Percentiles rank a stretch among this genome's conserved stretches.
Conservation (phyloP, 208 protist genomes). For the Trypanosoma cruzi region DNA sequence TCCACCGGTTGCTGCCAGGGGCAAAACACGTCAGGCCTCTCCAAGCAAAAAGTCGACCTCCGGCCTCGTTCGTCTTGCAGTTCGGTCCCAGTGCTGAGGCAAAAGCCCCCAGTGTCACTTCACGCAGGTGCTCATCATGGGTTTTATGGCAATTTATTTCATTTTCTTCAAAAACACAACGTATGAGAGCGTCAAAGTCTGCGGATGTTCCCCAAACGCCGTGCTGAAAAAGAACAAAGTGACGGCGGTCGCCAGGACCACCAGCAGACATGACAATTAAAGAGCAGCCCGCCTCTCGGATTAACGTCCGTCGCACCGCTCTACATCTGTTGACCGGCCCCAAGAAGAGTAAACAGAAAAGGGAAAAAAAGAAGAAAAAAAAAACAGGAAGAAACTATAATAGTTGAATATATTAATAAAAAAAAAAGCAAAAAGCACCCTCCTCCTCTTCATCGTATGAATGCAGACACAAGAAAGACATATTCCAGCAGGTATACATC, state of each 20-base stretch:
- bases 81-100: background rate
- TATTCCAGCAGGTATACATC: no score
- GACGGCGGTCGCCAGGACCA: slow-evolving; percentile 33
- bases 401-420: slow-evolving; percentile 10
- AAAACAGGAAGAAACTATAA: slow-evolving; percentile 11
- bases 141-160: slow-evolving; percentile 31
- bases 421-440: no score
- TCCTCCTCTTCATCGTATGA: no score
- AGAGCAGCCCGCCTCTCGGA: background rate
- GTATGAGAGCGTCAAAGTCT: slow-evolving; percentile 53
- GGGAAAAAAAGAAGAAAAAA: slow-evolving; percentile 1
- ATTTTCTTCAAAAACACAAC: slow-evolving; percentile 18
- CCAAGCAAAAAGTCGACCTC: slow-evolving; percentile 39
- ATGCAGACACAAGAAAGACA: no score
- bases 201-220: slow-evolving; percentile 49
- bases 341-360: slow-evolving; percentile 13
- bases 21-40: slow-evolving; percentile 55
- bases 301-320: background rate
- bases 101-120: background rate
- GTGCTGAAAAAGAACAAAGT: slow-evolving; percentile 74
- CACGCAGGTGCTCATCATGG: slow-evolving; percentile 21
- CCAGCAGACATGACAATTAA: slow-evolving; percentile 1
- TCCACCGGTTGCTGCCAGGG: slow-evolving; percentile 46
- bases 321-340: background rate
- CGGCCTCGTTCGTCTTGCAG: slow-evolving; percentile 18